phyloP scores from a whole-genome alignment of 2,329 filamentous ascomycete genomes.

The Ceratocystis ficicola region DNA sequence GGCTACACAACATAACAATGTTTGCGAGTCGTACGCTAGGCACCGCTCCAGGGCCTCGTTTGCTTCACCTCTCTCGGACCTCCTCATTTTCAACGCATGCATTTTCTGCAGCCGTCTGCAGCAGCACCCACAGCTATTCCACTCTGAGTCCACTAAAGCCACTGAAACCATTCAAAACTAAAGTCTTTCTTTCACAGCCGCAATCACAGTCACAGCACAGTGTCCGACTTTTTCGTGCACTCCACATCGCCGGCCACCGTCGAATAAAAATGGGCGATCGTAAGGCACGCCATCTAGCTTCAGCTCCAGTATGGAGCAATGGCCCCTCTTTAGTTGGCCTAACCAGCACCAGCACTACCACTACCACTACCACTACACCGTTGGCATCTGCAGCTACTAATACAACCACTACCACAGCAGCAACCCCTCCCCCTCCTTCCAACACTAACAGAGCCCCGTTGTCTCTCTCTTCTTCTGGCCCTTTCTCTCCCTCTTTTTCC shows the following conservation, averaged over 20 bases:
- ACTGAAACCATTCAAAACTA: too few relatives aligned
- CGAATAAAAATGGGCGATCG: conserved; percentile 12
- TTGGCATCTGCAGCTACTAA: background rate
- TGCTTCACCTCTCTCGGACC: background rate
- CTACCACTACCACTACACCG: conserved; percentile 4
- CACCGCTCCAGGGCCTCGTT: background rate
- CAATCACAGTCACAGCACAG: conserved; percentile 17
- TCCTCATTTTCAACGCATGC: background rate
- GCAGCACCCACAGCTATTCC: background rate
- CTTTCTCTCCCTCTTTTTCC: conserved; percentile 6
- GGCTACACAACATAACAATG: background rate
- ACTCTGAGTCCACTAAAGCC: too few relatives aligned
- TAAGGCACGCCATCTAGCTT: conserved; percentile 18
- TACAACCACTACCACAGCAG: background rate
- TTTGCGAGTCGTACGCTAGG: background rate
- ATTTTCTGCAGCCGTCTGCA: background rate
- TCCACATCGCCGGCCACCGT: conserved; percentile 13
- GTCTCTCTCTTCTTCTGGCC: conserved; percentile 7
- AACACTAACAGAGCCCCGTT: conserved; percentile 9
- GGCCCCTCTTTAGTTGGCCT: background rate
- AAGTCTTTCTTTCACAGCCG: background rate
- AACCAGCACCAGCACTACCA: background rate
- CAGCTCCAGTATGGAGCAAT: conserved; percentile 5
- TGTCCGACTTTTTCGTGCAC: conserved; percentile 16
- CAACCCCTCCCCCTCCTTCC: conserved; percentile 17